Conservation (phyloP, 169 alveolate species). For the Eimeria praecox region DNA sequence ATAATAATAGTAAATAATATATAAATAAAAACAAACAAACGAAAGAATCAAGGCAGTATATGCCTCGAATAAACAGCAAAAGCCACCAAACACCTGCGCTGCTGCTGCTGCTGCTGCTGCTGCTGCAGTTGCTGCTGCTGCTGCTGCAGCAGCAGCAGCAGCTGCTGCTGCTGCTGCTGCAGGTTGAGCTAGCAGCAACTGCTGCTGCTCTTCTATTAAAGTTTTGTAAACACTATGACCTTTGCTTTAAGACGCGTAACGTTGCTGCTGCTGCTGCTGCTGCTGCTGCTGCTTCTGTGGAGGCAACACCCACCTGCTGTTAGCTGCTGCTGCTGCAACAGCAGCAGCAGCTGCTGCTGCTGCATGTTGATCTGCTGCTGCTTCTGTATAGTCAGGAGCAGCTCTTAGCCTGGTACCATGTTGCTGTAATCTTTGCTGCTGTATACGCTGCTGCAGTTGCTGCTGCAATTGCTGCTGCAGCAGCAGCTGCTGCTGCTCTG, state of each 20-base stretch:
- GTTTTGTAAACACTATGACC: background rate
- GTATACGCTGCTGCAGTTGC: background rate
- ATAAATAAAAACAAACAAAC: background rate
- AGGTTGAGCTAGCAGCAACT: constrained; percentile 9
- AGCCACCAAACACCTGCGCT: too few relatives aligned
- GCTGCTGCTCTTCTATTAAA: background rate
- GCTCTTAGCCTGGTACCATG: background rate
- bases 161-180: constrained; percentile 41
- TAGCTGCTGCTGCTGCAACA: constrained; percentile 37
- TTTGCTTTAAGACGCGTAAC: background rate
- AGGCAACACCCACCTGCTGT: constrained; percentile 42
- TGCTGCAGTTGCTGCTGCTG: background rate
- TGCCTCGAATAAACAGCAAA: too few relatives aligned
- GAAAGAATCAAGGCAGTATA: background rate
- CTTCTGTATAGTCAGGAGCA: background rate
- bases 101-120: background rate
- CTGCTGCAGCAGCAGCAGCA: constrained; percentile 29
- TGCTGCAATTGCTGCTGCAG: constrained; percentile 6
- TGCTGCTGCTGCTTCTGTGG: constrained; percentile 55
- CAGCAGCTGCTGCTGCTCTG: constrained; percentile 4
- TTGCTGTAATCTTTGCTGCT: background rate
- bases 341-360: constrained; percentile 48
- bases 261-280: constrained; percentile 51
- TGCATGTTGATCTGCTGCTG: background rate
- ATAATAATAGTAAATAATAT: background rate